These are phyloP conservation scores for Dothidotthia symphoricarpi DNA, from an alignment of 2,329 filamentous ascomycete species.

Conservation along the genomic window DNA sequence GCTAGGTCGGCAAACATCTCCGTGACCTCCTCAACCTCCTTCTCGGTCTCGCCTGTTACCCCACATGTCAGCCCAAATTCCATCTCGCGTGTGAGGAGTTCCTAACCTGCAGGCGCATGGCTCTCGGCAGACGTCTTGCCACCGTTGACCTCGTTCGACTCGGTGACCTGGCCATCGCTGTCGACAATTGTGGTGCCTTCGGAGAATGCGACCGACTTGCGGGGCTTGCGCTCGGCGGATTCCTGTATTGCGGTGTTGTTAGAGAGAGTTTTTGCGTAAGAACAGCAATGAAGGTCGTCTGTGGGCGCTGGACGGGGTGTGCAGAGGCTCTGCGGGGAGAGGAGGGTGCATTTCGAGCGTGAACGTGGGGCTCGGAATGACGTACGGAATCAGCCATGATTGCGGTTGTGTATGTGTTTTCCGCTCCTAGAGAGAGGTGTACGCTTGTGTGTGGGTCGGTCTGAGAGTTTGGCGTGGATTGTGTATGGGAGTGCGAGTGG, in stretches of 20 bases:
- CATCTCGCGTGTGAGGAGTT: slow-evolving; percentile 5
- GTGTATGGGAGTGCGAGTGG: slow-evolving; percentile 10
- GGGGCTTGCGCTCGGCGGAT: slow-evolving; percentile 63
- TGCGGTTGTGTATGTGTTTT: slow-evolving; percentile 36
- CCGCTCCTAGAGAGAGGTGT: slow-evolving; percentile 5
- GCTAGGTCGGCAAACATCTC: slow-evolving; percentile 63
- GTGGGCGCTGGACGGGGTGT: neutral
- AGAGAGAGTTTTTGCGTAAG: slow-evolving; percentile 5
- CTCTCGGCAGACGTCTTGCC: slow-evolving; percentile 79
- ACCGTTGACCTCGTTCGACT: slow-evolving; percentile 68
- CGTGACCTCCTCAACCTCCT: slow-evolving; percentile 64
- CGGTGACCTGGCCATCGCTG: slow-evolving; percentile 80
- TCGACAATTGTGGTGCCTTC: slow-evolving; percentile 85
- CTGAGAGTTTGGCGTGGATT: slow-evolving; percentile 5
- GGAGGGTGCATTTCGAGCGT: slow-evolving; percentile 21
- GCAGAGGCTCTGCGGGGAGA: neutral
- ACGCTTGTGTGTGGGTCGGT: slow-evolving; percentile 1
- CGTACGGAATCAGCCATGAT: slow-evolving; percentile 54
- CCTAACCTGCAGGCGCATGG: slow-evolving; percentile 49
- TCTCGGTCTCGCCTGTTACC: slow-evolving; percentile 47
- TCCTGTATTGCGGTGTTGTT: slow-evolving; percentile 39
- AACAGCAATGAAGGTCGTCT: no score
- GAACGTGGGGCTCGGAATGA: slow-evolving; percentile 27
- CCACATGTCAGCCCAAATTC: slow-evolving; percentile 19
- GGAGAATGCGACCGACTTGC: slow-evolving; percentile 93